Evolutionary conservation across 1,284 basidiomycete species (phyloP).

Genomic region (Leccinum fuscescens): DNA sequence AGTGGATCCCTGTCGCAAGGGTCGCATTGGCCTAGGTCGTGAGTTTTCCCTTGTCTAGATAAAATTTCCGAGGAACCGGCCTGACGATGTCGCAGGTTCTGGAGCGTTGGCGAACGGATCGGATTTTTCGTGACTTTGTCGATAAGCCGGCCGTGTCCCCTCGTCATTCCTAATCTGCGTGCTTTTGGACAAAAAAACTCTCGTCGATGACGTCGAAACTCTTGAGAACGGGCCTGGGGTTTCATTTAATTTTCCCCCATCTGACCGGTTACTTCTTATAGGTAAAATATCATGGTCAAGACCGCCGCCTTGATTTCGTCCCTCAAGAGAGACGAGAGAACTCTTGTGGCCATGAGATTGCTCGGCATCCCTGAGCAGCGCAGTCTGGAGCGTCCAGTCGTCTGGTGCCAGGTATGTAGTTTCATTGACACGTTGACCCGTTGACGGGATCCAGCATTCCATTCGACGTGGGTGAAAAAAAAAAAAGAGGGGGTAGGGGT

Average conservation of each 20-base stretch:
- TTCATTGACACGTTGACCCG: neutral
- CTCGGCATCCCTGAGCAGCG: neutral
- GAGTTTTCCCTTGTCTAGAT: neutral
- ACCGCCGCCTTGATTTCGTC: neutral
- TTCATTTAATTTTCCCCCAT: neutral
- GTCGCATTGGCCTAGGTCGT: neutral
- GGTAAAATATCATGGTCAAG: neutral
- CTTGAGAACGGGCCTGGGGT: neutral
- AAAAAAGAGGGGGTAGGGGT: neutral
- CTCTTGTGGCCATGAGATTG: neutral
- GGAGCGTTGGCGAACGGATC: neutral
- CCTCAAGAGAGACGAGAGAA: neutral
- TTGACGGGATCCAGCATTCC: neutral
- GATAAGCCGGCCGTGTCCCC: neutral
- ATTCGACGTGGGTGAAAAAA: neutral
- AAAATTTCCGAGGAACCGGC: neutral
- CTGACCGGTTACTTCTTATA: neutral
- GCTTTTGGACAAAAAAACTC: neutral
- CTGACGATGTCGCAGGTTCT: neutral
- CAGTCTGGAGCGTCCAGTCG: neutral
- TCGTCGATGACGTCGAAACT: neutral
- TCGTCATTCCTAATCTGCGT: neutral
- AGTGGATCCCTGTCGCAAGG: neutral
- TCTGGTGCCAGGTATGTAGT: neutral
- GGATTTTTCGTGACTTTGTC: neutral